Evolutionary conservation across 2,329 filamentous ascomycete genomes (phyloP).

Genomic region (Aspergillus unguis): DNA sequence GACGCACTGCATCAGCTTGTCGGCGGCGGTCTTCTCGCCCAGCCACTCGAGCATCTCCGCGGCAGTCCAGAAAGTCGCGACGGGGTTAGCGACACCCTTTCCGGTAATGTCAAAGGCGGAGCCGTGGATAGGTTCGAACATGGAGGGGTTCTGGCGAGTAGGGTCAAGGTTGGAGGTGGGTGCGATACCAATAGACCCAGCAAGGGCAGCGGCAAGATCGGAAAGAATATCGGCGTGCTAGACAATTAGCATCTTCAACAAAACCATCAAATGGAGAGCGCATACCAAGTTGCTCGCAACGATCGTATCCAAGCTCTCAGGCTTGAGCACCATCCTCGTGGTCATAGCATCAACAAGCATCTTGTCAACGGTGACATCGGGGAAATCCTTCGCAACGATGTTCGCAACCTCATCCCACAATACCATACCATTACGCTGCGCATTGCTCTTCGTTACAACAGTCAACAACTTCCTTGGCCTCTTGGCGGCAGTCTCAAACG

Average conservation of each 20-base stretch:
- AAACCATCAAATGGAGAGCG: background rate
- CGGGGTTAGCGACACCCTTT: slow-evolving; percentile 58
- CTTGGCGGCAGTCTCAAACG: slow-evolving; percentile 58
- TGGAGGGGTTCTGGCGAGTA: slow-evolving; percentile 56
- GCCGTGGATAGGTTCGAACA: slow-evolving; percentile 64
- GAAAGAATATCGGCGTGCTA: slow-evolving; percentile 64
- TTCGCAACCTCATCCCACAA: slow-evolving; percentile 63
- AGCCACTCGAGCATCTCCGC: slow-evolving; percentile 66
- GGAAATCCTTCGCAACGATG: slow-evolving; percentile 55
- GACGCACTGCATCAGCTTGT: slow-evolving; percentile 56
- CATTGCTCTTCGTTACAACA: slow-evolving; percentile 64
- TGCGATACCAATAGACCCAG: slow-evolving; percentile 69
- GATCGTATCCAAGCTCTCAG: slow-evolving; percentile 59
- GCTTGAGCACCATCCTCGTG: slow-evolving; percentile 60
- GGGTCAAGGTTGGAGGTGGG: slow-evolving; percentile 68
- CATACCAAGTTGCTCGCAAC: slow-evolving; percentile 58
- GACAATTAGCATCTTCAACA: background rate
- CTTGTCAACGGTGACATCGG: slow-evolving; percentile 61
- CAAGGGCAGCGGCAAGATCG: slow-evolving; percentile 66
- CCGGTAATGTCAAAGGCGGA: slow-evolving; percentile 64
- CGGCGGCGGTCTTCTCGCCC: slow-evolving; percentile 57
- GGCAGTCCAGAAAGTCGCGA: slow-evolving; percentile 67
- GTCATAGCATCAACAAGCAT: slow-evolving; percentile 68
- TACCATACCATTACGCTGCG: slow-evolving; percentile 65
- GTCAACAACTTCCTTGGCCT: slow-evolving; percentile 58